A percentile compares a stretch with the other conserved stretches of the same genome.
Evolutionary conservation across 1,139 yeast species (phyloP).

Genomic region (Yamadazyma atmosphaerica): DNA sequence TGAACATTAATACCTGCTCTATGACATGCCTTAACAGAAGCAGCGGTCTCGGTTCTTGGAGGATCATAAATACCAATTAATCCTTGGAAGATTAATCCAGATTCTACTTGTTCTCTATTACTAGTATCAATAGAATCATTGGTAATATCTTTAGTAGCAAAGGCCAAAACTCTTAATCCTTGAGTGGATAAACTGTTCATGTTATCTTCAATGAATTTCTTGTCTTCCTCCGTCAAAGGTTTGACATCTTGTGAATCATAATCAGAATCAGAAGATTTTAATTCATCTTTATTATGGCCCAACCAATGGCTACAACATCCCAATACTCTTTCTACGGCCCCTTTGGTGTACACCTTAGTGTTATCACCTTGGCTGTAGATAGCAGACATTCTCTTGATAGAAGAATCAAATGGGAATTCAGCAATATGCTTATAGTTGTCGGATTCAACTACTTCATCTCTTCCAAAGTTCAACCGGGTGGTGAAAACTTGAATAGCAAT

Average conservation of each 20-base stretch:
- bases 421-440: conserved; percentile 42
- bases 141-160: conserved; percentile 47
- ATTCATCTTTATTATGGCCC: conserved; percentile 19
- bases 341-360: conserved; percentile 59
- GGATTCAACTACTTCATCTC: conserved; percentile 43
- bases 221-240: conserved; percentile 44
- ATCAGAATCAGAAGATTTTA: conserved; percentile 1
- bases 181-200: conserved; percentile 64
- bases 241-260: conserved; percentile 20
- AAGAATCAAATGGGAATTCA: conserved; percentile 79
- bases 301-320: conserved; percentile 60
- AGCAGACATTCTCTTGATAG: conserved; percentile 73
- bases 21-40: conserved; percentile 68
- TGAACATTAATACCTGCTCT: conserved; percentile 79
- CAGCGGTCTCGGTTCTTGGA: conserved; percentile 72
- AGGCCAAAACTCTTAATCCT: conserved; percentile 75
- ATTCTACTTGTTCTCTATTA: conserved; percentile 54
- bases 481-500: conserved; percentile 78
- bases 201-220: conserved; percentile 48
- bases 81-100: conserved; percentile 60
- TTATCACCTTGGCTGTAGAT: conserved; percentile 43
- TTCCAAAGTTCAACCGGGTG: conserved; percentile 51
- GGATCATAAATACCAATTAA: conserved; percentile 83
- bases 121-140: conserved; percentile 26
- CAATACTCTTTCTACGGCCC: conserved; percentile 76